Evolutionary conservation across 2,329 filamentous ascomycete genomes (phyloP), one percentile per base, ranked within the genome.

Genomic region (Scedosporium apiospermum): DNA sequence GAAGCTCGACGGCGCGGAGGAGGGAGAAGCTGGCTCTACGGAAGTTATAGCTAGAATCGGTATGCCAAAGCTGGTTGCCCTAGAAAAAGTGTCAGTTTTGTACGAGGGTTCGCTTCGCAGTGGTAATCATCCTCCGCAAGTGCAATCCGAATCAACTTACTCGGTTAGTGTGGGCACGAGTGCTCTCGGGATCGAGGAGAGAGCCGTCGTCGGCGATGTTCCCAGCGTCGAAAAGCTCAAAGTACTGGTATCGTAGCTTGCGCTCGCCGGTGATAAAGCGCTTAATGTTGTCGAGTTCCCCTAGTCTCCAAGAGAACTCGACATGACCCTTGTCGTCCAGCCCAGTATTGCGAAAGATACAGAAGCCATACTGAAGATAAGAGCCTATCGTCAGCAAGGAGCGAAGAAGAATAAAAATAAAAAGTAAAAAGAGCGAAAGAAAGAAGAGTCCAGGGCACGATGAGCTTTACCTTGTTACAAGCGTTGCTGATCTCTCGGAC

Each of bases 221-320:
- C 59, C 80, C 76, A 0, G 81, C 81, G 65, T 86, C 83, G 68
- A 85, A 85, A 0, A 86, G 75, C 68, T 85, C 79, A 49, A 76
- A 71, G 64, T 79, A 75, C 1, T 71, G 67, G 65, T 81, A 78
- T 21, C 82, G 77, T 63, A 78, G 74, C 66, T 76, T 75, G 49
- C 79, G 76, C 14, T 78, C 81, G 0, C 71, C 73, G 1, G 71
- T 71, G 7, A 79, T 71, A 70, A 80, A 84, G 0, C 78, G 80
- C 18, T 71, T 76, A 34, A 83, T 76, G 67, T 84, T 79, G 70
- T 86, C 82, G 0, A 85, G 76, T 23, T 82, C 79, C 16, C 82
- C 84, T 64, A 86, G 79, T 1, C 72, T 73, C 2, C 67, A 66
- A 16, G 79, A 77, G 68, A 86, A 82, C 4, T 71, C 71, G 41